A percentile compares a stretch with the other conserved stretches of the same genome.
Evolutionary conservation across 2,329 filamentous ascomycete genomes (phyloP).

Genomic region (Diaporthe caulivora): DNA sequence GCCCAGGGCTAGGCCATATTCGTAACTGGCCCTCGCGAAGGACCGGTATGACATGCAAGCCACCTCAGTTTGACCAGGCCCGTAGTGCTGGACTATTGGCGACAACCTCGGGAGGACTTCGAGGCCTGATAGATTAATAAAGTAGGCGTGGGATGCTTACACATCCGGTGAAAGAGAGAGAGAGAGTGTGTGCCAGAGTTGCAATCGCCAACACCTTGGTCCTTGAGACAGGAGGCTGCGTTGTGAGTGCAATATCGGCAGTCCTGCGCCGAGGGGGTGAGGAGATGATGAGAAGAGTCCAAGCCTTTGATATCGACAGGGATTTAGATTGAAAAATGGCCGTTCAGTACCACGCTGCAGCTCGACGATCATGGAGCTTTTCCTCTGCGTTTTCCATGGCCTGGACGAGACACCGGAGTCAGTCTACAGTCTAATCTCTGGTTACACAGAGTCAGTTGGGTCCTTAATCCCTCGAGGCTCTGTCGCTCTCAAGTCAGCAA

Average conservation of each 20-base stretch:
- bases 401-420: background rate
- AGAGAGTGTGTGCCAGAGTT: background rate
- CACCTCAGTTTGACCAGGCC: slow-evolving; percentile 22
- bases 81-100: slow-evolving; percentile 22
- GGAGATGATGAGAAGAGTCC: slow-evolving; percentile 22
- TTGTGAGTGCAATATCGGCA: slow-evolving; percentile 27
- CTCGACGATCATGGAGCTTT: slow-evolving; percentile 21
- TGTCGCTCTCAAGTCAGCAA: background rate
- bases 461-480: background rate
- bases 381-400: background rate
- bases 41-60: slow-evolving; percentile 27
- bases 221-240: slow-evolving; percentile 8
- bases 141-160: slow-evolving; percentile 13
- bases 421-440: slow-evolving; percentile 6
- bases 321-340: slow-evolving; percentile 40
- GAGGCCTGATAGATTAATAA: slow-evolving; percentile 29
- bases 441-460: slow-evolving; percentile 6
- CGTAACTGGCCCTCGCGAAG: slow-evolving; percentile 18
- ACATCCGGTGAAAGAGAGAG: background rate
- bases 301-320: slow-evolving; percentile 37
- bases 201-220: background rate
- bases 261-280: background rate
- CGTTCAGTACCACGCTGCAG: slow-evolving; percentile 30
- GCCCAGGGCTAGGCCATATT: slow-evolving; percentile 23
- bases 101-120: slow-evolving; percentile 11